Evolutionary conservation across 2,329 filamentous ascomycete species (phyloP).

Genomic region (Aspergillus aculeatus): DNA sequence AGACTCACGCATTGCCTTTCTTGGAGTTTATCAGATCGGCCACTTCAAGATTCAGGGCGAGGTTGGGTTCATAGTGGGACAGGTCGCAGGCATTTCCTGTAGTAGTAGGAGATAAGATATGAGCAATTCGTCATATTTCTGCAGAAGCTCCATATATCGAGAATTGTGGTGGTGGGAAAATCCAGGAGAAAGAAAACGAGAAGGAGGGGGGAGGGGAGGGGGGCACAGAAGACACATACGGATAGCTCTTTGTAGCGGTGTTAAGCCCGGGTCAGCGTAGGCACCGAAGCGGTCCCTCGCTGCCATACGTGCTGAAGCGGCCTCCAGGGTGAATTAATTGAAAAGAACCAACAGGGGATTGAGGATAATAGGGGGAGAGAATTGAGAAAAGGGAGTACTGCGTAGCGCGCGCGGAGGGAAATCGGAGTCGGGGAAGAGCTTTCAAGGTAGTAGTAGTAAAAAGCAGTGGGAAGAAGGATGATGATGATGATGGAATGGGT

Average conservation of each 20-base stretch:
- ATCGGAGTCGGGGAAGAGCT: not conserved
- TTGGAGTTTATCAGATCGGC: conserved; percentile 95
- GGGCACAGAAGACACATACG: conserved; percentile 46
- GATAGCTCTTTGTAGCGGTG: conserved; percentile 92
- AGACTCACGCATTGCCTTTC: conserved; percentile 76
- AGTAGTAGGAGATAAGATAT: not conserved
- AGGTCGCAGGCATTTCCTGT: conserved; percentile 88
- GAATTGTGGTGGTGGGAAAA: not conserved
- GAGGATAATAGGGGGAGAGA: conserved; percentile 2
- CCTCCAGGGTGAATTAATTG: conserved; percentile 68
- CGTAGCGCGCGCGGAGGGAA: conserved; percentile 5
- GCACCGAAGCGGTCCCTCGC: conserved; percentile 90
- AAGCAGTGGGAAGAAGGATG: not conserved
- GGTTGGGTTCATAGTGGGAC: conserved; percentile 96
- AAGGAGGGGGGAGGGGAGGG: not conserved
- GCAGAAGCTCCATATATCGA: not conserved
- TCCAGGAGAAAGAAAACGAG: not conserved
- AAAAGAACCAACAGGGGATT: conserved; percentile 4
- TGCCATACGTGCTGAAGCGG: conserved; percentile 90
- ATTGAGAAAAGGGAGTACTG: not conserved
- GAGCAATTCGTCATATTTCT: not conserved
- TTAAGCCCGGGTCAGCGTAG: conserved; percentile 73
- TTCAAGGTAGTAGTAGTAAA: not conserved
- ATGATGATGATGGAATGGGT: conserved; percentile 10
- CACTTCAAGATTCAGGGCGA: conserved; percentile 94